Percentiles rank a stretch among this genome's conserved stretches.
Evolutionary conservation across 2,329 filamentous ascomycete species (phyloP).

Genomic region (Arthroderma sp.): DNA sequence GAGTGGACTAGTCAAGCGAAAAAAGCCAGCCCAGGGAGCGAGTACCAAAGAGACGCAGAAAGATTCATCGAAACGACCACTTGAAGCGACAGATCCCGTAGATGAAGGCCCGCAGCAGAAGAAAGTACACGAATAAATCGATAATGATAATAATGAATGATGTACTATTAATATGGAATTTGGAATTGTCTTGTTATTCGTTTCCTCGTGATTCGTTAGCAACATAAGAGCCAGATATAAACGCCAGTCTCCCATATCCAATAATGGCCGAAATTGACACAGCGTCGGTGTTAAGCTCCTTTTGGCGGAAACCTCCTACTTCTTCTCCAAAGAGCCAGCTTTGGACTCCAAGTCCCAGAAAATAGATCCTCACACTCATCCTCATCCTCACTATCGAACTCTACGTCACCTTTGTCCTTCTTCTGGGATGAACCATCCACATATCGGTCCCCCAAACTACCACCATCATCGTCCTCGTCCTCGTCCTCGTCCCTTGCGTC

Average conservation of each 20-base stretch:
- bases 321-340: constrained; percentile 35
- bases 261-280: no score
- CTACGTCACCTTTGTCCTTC: constrained; percentile 19
- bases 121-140: background rate
- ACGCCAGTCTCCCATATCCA: no score
- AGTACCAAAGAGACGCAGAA: background rate
- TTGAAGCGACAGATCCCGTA: background rate
- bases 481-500: constrained; percentile 22
- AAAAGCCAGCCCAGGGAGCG: constrained; percentile 7
- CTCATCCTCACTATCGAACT: constrained; percentile 54
- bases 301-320: no score
- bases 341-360: constrained; percentile 47
- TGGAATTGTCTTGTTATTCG: no score
- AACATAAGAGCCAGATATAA: no score
- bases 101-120: background rate
- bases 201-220: no score
- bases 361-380: constrained; percentile 56
- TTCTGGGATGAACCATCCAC: background rate
- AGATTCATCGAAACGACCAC: background rate
- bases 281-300: no score
- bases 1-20: constrained; percentile 44
- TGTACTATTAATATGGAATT: no score
- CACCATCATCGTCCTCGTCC: constrained; percentile 1
- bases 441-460: background rate
- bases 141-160: no score